Evolutionary conservation across 192 early-diverging fungal species (phyloP), one percentile per base, ranked within the genome.

Genomic region (Jimgerdemannia flammicorona): DNA sequence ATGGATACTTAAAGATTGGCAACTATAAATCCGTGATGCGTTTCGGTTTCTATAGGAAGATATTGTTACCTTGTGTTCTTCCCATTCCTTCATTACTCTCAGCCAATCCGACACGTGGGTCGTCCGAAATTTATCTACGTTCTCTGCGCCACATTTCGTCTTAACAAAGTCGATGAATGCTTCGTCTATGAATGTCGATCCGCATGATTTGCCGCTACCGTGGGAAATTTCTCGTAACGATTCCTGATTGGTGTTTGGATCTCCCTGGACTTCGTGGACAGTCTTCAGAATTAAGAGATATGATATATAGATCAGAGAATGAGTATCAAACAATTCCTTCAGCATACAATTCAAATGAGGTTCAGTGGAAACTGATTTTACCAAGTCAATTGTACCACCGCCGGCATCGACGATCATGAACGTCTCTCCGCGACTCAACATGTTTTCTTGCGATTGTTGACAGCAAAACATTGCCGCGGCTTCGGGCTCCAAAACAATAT

Each of bases 181-280:
- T 74, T 73, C 71, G 66, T 83, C 81, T 9, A 83, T 64, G 78
- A 74, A 77, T 65, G 77, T 76, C 4, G 78, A 79, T 4, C 81
- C 81, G 18, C 78, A 83, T 11, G 71, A 80, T 20, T 67, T 78
- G 65, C 78, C 78, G 11, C 73, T 65, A n/a, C 81, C 72, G 64
- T 80, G 75, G 19, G 81, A 79, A 41, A 75, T 75, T 65, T 83
- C 81, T 29, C 75, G 73, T 10, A 83, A 44, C 54, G 49, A 59
- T 59, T 59, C 49, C 8, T 10, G 8, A 6, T 59, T 59, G 49
- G 49, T 14, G 49, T 10, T 14, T 59, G 49, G 49, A 59, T 59
- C 49, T 6, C 14, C 6, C 0, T 10, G 49, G 14, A 59, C 14
- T 59, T 59, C 49, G 2, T 59, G 49, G 0, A 14, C 49, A 2